phyloP scores from a whole-genome alignment of 2,329 filamentous ascomycete species.

The Penicillium concentricum region DNA sequence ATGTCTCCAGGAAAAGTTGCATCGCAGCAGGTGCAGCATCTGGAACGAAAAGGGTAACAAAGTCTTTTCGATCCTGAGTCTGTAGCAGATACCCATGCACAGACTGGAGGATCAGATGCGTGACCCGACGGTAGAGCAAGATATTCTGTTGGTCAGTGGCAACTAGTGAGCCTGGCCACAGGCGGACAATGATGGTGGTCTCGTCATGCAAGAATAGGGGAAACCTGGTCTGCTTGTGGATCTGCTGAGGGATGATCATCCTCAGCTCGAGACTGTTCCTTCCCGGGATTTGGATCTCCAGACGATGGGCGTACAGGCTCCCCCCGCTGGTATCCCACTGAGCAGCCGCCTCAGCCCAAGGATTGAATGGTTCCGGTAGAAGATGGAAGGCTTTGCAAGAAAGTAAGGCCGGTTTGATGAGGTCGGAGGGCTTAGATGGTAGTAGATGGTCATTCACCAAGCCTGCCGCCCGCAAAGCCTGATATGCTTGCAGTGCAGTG shows the following conservation, averaged over 20 bases:
- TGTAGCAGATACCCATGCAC: not conserved
- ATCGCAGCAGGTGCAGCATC: not conserved
- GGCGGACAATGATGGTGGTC: not conserved
- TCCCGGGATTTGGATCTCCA: not conserved
- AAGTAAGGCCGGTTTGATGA: not conserved
- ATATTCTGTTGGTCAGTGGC: not conserved
- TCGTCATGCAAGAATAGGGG: not conserved
- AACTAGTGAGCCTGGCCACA: not conserved
- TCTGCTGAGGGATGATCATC: not conserved
- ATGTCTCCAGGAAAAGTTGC: not conserved
- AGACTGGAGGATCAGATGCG: not conserved
- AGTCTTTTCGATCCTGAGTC: not conserved
- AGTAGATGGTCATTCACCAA: slow-evolving; percentile 7
- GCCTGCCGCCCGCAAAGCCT: not conserved
- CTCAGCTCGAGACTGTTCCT: not conserved
- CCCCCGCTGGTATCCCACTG: not conserved
- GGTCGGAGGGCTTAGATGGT: not conserved
- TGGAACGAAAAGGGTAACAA: not conserved
- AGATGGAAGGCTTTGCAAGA: not conserved
- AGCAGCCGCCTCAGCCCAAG: not conserved
- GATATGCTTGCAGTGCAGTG: slow-evolving; percentile 2
- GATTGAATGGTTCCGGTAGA: not conserved
- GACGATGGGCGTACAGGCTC: not conserved
- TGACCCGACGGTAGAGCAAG: not conserved
- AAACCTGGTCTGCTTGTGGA: not conserved